phyloP scores from a whole-genome alignment of 2,329 filamentous ascomycete species.

The Pseudogymnoascus pannorum region DNA sequence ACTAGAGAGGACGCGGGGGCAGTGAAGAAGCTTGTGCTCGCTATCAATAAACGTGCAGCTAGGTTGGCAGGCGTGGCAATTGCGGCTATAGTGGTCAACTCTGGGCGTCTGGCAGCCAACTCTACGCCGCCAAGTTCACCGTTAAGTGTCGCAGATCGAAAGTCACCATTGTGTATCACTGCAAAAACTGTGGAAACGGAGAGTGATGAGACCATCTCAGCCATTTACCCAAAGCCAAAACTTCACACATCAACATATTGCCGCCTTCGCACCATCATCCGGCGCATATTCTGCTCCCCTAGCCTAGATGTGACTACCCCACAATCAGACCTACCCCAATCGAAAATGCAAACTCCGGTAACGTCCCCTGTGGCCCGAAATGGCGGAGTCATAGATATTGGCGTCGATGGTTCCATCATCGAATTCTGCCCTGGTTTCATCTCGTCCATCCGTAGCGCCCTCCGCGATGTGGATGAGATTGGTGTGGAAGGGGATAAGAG shows the following conservation, averaged over 20 bases:
- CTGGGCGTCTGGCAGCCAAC: constrained; percentile 67
- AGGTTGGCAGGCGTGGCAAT: constrained; percentile 83
- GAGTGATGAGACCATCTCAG: background rate
- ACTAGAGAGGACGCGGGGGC: constrained; percentile 80
- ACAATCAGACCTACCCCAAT: background rate
- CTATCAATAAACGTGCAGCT: constrained; percentile 82
- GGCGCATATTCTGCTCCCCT: background rate
- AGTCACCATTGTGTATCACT: constrained; percentile 15
- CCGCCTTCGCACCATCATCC: background rate
- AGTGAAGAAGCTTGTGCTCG: constrained; percentile 74
- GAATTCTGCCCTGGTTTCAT: constrained; percentile 95
- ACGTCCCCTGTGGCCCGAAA: constrained; percentile 11
- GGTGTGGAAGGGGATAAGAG: constrained; percentile 72
- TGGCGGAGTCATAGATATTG: constrained; percentile 75
- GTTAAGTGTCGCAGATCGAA: constrained; percentile 20
- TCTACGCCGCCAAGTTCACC: constrained; percentile 36
- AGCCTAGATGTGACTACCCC: background rate
- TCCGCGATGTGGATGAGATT: constrained; percentile 69
- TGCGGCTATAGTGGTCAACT: constrained; percentile 73
- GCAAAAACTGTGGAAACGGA: constrained; percentile 12
- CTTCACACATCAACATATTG: background rate
- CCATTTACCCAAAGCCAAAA: background rate
- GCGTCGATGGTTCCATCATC: constrained; percentile 88
- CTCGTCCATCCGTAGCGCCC: constrained; percentile 75
- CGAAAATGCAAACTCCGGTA: background rate